These are phyloP conservation scores for Colletotrichum sp. DNA, from an alignment of 2,329 filamentous ascomycete genomes.

Conservation along the genomic window DNA sequence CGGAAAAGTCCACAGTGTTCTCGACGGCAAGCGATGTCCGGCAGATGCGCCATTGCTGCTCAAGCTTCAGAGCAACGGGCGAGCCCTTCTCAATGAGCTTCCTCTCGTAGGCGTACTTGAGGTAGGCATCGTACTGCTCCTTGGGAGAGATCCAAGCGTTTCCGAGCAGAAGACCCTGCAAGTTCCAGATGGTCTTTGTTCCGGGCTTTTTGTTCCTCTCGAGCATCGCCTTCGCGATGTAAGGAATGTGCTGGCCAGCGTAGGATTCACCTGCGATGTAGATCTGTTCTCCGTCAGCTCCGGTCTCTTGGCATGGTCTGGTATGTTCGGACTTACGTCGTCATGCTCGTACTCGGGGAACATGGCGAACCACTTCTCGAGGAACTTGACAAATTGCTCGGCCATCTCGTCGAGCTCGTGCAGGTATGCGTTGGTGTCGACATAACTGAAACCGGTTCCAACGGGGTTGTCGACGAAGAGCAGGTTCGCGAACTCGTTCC, in stretches of 20 bases:
- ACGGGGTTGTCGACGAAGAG: constrained; percentile 98
- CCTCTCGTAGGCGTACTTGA: constrained; percentile 80
- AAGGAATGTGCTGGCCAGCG: constrained; percentile 95
- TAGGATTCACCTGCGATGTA: constrained; percentile 97
- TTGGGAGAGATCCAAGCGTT: constrained; percentile 96
- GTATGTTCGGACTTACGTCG: constrained; percentile 69
- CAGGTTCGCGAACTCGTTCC: constrained; percentile 97
- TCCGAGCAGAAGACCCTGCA: constrained; percentile 88
- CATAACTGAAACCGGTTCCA: constrained; percentile 95
- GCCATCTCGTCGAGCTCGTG: constrained; percentile 90
- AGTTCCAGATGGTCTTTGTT: constrained; percentile 67
- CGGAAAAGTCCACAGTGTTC: constrained; percentile 66
- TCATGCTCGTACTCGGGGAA: constrained; percentile 93
- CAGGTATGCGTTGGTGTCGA: constrained; percentile 85
- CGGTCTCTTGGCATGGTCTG: not conserved
- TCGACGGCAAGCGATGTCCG: constrained; percentile 59
- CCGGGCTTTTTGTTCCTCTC: constrained; percentile 76
- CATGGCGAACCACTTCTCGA: constrained; percentile 88
- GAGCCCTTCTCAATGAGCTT: constrained; percentile 73
- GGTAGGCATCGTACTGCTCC: constrained; percentile 89
- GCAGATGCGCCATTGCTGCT: constrained; percentile 74
- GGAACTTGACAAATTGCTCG: constrained; percentile 82
- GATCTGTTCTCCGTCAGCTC: constrained; percentile 58
- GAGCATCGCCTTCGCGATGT: constrained; percentile 90
- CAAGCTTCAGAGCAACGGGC: constrained; percentile 66